Percentiles rank a stretch among this genome's conserved stretches.
phyloP scores from a whole-genome alignment of 2,329 filamentous ascomycete genomes.

The Leptographium galeiforme region DNA sequence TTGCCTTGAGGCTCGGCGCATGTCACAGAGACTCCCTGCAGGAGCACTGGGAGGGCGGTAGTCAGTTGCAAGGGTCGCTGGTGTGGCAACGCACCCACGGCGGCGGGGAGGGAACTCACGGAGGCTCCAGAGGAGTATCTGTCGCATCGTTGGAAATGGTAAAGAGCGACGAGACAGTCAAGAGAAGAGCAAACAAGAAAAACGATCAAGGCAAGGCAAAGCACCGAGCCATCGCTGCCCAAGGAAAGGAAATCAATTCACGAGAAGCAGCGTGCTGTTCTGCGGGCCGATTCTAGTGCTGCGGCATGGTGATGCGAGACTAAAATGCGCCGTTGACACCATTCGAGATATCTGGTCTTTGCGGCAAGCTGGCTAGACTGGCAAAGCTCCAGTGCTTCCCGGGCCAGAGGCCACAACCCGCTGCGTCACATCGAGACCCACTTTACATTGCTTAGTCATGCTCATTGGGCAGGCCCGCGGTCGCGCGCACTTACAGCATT shows the following conservation, averaged over 20 bases:
- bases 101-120: conserved; percentile 3
- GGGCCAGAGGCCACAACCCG: not conserved
- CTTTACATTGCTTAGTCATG: conserved; percentile 7
- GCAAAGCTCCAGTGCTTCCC: not conserved
- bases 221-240: not conserved
- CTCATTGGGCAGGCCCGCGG: too few relatives aligned
- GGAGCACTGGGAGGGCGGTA: conserved; percentile 8
- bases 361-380: conserved; percentile 2
- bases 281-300: not conserved
- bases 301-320: not conserved
- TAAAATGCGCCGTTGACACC: not conserved
- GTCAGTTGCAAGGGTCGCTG: not conserved
- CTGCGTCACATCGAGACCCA: conserved; percentile 1
- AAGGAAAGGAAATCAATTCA: not conserved
- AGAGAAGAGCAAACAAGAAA: not conserved
- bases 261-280: not conserved
- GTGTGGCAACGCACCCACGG: not conserved
- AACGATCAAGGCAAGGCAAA: not conserved
- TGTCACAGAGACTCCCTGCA: conserved; percentile 9
- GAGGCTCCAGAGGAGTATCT: conserved; percentile 7
- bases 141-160: conserved; percentile 6
- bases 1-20: conserved; percentile 2
- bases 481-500: conserved; percentile 1
- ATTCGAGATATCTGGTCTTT: not conserved
- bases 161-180: not conserved